Conservation (phyloP, 2,329 filamentous ascomycete genomes). For the Chrysoporthe deuterocubensis region DNA sequence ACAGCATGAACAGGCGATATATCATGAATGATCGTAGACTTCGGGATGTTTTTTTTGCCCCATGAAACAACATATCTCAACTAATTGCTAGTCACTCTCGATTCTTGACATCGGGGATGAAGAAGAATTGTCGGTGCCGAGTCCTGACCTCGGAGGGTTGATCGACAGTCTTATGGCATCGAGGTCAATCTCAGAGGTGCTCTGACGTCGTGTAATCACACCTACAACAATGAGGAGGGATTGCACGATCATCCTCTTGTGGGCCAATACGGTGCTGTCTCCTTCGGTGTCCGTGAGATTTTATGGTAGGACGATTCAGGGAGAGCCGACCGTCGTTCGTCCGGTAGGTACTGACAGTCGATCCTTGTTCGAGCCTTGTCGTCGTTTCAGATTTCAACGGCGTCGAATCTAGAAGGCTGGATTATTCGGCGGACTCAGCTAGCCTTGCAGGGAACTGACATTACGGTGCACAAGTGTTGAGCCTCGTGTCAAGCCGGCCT, state of each 20-base stretch:
- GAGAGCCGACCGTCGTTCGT: background rate
- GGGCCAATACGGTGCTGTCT: background rate
- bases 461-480: slow-evolving; percentile 15
- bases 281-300: background rate
- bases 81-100: background rate
- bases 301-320: background rate
- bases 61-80: background rate
- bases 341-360: background rate
- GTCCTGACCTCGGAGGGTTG: slow-evolving; percentile 20
- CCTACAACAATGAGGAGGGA: slow-evolving; percentile 8
- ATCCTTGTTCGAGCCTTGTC: background rate
- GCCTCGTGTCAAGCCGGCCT: background rate
- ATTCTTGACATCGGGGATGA: slow-evolving; percentile 6
- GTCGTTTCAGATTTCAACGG: slow-evolving; percentile 5
- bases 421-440: background rate
- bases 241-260: background rate
- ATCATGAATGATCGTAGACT: background rate
- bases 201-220: background rate
- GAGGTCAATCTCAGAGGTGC: background rate
- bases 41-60: no score
- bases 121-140: slow-evolving; percentile 26
- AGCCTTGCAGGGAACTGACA: slow-evolving; percentile 20
- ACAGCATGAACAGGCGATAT: background rate
- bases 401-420: background rate
- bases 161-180: background rate